Conservation (phyloP, 257 asterid species). For the Schizonepeta tenuifolia region DNA sequence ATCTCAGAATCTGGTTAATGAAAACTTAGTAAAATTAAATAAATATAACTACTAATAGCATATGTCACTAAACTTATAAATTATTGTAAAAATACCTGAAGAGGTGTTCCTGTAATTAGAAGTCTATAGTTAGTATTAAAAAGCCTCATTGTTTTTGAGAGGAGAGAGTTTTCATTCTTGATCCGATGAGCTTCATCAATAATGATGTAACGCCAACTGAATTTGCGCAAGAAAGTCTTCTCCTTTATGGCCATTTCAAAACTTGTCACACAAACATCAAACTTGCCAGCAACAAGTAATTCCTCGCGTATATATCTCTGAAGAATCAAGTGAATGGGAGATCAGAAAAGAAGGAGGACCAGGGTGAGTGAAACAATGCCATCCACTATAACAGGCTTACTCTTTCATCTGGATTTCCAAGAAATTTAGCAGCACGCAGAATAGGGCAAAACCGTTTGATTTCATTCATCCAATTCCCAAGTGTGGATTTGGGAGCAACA, state of each 20-base stretch:
- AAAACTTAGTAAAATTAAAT: neutral
- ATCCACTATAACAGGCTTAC: slow-evolving; percentile 50
- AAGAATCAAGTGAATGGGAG: slow-evolving; percentile 31
- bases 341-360: slow-evolving; percentile 19
- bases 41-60: slow-evolving; percentile 1
- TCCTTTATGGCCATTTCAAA: slow-evolving; percentile 99
- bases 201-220: slow-evolving; percentile 97
- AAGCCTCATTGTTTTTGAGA: slow-evolving; percentile 94
- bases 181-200: slow-evolving; percentile 99
- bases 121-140: slow-evolving; percentile 90
- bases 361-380: slow-evolving; percentile 17
- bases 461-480: slow-evolving; percentile 99
- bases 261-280: slow-evolving; percentile 98
- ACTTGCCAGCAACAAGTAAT: slow-evolving; percentile 93
- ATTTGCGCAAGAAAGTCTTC: slow-evolving; percentile 79
- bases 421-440: slow-evolving; percentile 91
- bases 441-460: slow-evolving; percentile 91
- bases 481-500: slow-evolving; percentile 98
- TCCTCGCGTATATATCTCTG: slow-evolving; percentile 92
- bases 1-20: neutral
- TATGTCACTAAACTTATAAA: slow-evolving; percentile 3
- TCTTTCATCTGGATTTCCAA: slow-evolving; percentile 98
- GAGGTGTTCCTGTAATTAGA: slow-evolving; percentile 98
- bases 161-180: slow-evolving; percentile 95
- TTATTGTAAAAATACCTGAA: slow-evolving; percentile 62